Base-by-base conservation (phyloP, 179 eudicot genomes). In the Spinacia oleracea region DNA sequence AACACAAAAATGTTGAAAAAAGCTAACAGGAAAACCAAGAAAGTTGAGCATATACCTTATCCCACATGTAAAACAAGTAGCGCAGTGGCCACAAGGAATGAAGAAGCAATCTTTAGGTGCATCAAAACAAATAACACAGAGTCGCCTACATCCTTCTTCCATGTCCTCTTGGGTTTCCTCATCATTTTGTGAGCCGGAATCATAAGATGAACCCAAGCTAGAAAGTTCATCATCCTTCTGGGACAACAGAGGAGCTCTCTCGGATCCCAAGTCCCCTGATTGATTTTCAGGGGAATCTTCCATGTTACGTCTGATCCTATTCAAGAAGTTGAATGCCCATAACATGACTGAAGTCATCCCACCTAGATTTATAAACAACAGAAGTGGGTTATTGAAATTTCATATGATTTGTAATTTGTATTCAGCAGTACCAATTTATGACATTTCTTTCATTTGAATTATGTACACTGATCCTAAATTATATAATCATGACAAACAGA, bases 21-120 rank as follows among this genome's bases (percentile, higher is more conserved):
- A 1, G 20, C 21, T 63, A 29, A 63, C 32, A 53, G 34, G 56
- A 16, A 63, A 25, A 73, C 1, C 42, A 8, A 25, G 72, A 59
- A 76, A 72, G 45, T 50, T 9, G 29, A 67, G 59, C 23, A 74
- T 46, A 79, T 76, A 90, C 98, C 97, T 92, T 77, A 86, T 83
- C 67, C 91, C 97, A 69, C 98, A 93, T 75, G 82, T 81, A 86
- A 86, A 93, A 78, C 98, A 93, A 66, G 92, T 80, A 48, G 91
- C 92, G 78, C 91, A 87, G 77, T 92, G 98, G 60, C 98, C 98
- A 75, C 97, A 93, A 25, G 98, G 98, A 74, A 93, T 87, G 88
- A 93, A 93, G 87, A 93, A 93, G 85, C 95, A 86, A 81, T 93
- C 92, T 80, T 90, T 90, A 7, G 92, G 90, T 83, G 93, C 91